Base-by-base conservation (phyloP, 768 basidiomycete species). In the Calocera cornea region DNA sequence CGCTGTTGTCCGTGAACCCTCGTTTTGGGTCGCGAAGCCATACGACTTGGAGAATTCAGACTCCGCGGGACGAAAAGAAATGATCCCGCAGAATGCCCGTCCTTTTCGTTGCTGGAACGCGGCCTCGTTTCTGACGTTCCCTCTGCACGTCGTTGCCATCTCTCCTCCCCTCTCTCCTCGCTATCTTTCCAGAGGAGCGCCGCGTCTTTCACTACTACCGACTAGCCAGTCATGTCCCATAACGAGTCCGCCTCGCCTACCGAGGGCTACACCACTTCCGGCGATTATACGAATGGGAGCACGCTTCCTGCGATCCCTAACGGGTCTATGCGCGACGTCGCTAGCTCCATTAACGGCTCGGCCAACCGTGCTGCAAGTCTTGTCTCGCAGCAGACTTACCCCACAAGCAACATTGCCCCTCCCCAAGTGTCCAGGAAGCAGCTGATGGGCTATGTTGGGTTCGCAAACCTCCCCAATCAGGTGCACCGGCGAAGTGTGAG, bases 391-490 rank as follows among this genome's bases (percentile, higher is more conserved):
- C 54, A 60, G 54, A 60, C 54, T 5, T 60, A 60, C 64, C 36
- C 67, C n/a, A 34, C 64, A 10, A 38, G 41, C 44, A 65, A 44
- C 68, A 66, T 49, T 36, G 34, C 65, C 27, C 31, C 60, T 31
- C 44, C 64, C 49, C 47, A 34, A 22, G 29, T 38, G 50, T 40
- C 50, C 66, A 36, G 49, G 31, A 72, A 72, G 65, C 72, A 73
- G 67, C 68, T 73, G 29, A 66, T 68, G 27, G 73, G 92, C 74
- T 95, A 92, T 76, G 92, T 95, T 69, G 92, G 92, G 65, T 95
- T 99, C 76, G 92, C 95, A 76, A 98, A 97, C 78, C 84, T 99
- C 64, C 97, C 97, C 64, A 98, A 99, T 84, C 97, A 99, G 79
- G 95, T 98, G 50, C 97, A 99, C 80, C 88, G 97, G 79, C 92